Conservation (phyloP, 495 filamentous ascomycete species). For the Lepidopterella palustris region DNA sequence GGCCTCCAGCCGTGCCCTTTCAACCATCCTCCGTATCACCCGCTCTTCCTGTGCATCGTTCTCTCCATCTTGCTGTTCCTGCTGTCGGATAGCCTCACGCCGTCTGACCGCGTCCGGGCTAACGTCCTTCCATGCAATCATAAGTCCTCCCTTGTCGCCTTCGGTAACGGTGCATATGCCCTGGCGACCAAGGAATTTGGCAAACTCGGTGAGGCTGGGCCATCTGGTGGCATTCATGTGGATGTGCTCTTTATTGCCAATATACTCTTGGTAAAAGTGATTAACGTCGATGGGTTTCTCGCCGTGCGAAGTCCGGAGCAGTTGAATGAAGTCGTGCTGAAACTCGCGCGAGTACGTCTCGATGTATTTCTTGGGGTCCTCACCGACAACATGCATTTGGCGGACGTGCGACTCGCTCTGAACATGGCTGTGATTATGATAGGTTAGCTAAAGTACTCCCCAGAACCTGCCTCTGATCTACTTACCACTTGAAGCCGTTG, state of each 20-base stretch:
- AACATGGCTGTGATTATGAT: conserved; percentile 48
- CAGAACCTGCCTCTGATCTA: too few species aligned
- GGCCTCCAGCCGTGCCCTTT: conserved; percentile 57
- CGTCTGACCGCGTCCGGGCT: conserved; percentile 73
- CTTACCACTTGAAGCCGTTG: conserved; percentile 59
- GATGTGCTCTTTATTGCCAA: conserved; percentile 71
- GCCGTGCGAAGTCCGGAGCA: conserved; percentile 71
- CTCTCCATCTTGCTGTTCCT: conserved; percentile 78
- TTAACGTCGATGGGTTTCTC: conserved; percentile 82
- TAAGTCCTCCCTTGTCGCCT: conserved; percentile 72
- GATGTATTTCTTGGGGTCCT: conserved; percentile 74
- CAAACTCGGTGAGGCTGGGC: conserved; percentile 80
- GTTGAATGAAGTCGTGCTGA: conserved; percentile 66
- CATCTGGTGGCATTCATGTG: conserved; percentile 93
- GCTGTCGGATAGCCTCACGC: conserved; percentile 71
- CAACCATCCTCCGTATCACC: conserved; percentile 72
- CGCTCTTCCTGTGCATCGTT: conserved; percentile 84
- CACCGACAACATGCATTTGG: conserved; percentile 76
- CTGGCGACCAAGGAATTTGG: conserved; percentile 73
- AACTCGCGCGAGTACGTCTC: conserved; percentile 73
- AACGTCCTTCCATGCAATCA: conserved; percentile 87
- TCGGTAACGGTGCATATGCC: conserved; percentile 84
- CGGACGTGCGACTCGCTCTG: conserved; percentile 77
- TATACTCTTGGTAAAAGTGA: conserved; percentile 88
- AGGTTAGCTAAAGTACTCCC: too few species aligned